A percentile compares a stretch with the other conserved stretches of the same genome.
phyloP scores from a whole-genome alignment of 2,329 filamentous ascomycete genomes.

The Aspergillus ruber region DNA sequence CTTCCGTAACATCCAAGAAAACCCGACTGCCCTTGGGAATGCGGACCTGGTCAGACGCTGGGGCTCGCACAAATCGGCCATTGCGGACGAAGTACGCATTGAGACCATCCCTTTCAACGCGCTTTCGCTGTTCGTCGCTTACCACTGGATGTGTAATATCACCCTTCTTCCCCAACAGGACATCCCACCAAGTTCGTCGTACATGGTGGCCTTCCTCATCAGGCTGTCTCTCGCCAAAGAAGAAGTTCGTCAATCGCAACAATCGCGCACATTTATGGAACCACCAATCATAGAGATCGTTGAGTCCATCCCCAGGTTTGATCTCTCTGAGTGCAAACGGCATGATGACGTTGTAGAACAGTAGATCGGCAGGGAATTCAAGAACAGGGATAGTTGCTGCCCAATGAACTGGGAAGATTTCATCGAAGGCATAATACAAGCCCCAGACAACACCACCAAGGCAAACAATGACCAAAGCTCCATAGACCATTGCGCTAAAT shows the following conservation, averaged over 20 bases:
- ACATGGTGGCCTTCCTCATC: constrained; percentile 74
- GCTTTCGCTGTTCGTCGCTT: constrained; percentile 22
- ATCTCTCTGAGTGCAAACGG: constrained; percentile 78
- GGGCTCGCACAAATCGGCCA: constrained; percentile 83
- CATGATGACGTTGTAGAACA: constrained; percentile 97
- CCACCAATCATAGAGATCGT: constrained; percentile 92
- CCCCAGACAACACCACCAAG: constrained; percentile 94
- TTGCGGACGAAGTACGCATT: constrained; percentile 56
- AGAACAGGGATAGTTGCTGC: constrained; percentile 85
- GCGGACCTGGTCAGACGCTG: constrained; percentile 89
- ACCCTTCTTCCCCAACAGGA: constrained; percentile 32
- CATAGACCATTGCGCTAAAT: constrained; percentile 93
- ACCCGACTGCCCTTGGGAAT: constrained; percentile 78
- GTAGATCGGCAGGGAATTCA: constrained; percentile 86
- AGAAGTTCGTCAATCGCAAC: constrained; percentile 80
- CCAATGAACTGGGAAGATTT: constrained; percentile 85
- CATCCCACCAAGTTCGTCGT: constrained; percentile 52
- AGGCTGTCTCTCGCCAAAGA: constrained; percentile 74
- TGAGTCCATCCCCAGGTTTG: constrained; percentile 75
- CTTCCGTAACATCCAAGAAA: constrained; percentile 68
- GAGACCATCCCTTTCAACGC: constrained; percentile 34
- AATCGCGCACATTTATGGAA: constrained; percentile 77
- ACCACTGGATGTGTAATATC: constrained; percentile 31
- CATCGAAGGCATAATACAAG: constrained; percentile 60
- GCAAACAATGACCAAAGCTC: constrained; percentile 83